Conservation (phyloP, 208 protist genomes). For the Wallacemonas sp. region DNA sequence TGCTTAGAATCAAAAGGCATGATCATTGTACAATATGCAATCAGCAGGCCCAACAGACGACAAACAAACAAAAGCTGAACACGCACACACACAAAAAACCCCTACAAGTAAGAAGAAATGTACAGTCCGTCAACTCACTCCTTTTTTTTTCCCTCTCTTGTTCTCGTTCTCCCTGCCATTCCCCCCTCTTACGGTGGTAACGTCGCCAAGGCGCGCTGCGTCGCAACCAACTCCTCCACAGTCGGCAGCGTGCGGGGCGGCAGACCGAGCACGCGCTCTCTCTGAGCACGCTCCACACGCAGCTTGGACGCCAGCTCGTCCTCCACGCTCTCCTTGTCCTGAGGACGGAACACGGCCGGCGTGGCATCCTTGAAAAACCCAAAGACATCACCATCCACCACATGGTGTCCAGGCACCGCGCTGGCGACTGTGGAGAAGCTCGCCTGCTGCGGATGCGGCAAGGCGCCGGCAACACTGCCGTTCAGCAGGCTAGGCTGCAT, state of each 20-base stretch:
- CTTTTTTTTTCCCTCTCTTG: background rate
- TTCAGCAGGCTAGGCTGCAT: constrained; percentile 18
- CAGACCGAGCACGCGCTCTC: constrained; percentile 48
- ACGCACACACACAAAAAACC: too few species aligned
- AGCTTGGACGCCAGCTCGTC: constrained; percentile 41
- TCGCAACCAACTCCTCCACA: constrained; percentile 61
- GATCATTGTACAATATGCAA: too few species aligned
- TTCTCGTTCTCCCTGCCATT: background rate
- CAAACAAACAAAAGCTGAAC: too few species aligned
- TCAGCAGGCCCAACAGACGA: too few species aligned
- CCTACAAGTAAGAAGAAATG: too few species aligned
- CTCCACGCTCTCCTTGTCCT: constrained; percentile 42
- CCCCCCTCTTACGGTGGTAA: constrained; percentile 53
- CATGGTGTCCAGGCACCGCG: constrained; percentile 37
- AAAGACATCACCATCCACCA: constrained; percentile 69
- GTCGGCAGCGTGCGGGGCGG: constrained; percentile 59
- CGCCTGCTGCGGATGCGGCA: constrained; percentile 17
- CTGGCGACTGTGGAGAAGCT: background rate
- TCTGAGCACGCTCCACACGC: constrained; percentile 56
- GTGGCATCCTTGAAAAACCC: constrained; percentile 41
- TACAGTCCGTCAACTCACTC: too few species aligned
- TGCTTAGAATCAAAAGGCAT: too few species aligned
- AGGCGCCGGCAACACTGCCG: constrained; percentile 6
- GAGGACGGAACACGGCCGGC: constrained; percentile 43
- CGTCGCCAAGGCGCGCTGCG: constrained; percentile 66